These are phyloP conservation scores for Venturia carpophila DNA, from an alignment of 2,329 filamentous ascomycete genomes.

Conservation along the genomic window DNA sequence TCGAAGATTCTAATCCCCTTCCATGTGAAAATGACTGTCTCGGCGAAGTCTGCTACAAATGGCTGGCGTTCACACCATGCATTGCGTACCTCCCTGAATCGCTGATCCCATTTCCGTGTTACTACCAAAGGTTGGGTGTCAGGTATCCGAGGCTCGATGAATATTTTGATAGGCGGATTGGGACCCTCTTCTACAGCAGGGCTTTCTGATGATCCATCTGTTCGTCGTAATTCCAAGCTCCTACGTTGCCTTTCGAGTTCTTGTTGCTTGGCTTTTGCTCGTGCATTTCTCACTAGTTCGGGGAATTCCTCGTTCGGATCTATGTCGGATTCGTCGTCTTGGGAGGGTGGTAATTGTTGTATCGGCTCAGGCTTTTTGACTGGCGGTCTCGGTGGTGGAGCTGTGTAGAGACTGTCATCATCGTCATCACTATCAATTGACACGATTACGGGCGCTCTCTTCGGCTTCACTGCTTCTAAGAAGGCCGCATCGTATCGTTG, in stretches of 20 bases:
- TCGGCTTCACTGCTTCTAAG: not conserved
- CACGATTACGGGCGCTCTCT: not conserved
- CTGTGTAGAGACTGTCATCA: constrained; percentile 14
- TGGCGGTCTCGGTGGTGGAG: not conserved
- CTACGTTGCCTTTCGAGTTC: constrained; percentile 18
- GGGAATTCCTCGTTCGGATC: constrained; percentile 4
- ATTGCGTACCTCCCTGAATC: constrained; percentile 57
- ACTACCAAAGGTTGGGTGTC: constrained; percentile 54
- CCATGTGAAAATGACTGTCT: constrained; percentile 62
- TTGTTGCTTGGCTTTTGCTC: not conserved
- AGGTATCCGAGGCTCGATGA: constrained; percentile 61
- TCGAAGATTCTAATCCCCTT: constrained; percentile 64
- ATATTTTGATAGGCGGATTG: constrained; percentile 52
- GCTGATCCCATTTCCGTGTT: constrained; percentile 58
- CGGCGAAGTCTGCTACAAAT: constrained; percentile 41
- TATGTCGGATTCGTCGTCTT: constrained; percentile 16
- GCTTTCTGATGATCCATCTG: constrained; percentile 7
- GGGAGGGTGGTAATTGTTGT: not conserved
- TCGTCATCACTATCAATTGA: constrained; percentile 13
- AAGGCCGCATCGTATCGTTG: constrained; percentile 12
- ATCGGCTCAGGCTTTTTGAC: not conserved
- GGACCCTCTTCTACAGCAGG: constrained; percentile 21
- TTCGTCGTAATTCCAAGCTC: constrained; percentile 7
- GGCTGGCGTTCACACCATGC: constrained; percentile 62
- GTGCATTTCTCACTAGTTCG: constrained; percentile 4